Evolutionary conservation across 2,329 filamentous ascomycete genomes (phyloP).

Genomic region (Exophiala bonariae): DNA sequence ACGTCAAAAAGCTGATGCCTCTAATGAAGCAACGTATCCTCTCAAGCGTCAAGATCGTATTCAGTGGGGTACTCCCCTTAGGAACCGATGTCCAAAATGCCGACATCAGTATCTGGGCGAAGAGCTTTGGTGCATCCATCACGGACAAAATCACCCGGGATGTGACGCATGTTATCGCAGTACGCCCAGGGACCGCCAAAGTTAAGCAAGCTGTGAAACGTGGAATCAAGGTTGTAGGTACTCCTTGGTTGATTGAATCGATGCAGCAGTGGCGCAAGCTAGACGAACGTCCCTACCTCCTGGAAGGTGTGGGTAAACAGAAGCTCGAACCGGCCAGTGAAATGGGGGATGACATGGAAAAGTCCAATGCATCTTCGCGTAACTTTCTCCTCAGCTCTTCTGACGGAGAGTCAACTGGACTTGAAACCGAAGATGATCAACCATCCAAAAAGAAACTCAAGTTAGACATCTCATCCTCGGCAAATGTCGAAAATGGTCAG

Average conservation of each 20-base stretch:
- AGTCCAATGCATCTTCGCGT: conserved; percentile 38
- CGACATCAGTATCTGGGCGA: conserved; percentile 84
- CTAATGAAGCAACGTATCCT: conserved; percentile 76
- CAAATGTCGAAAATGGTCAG: conserved; percentile 47
- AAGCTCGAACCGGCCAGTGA: conserved; percentile 33
- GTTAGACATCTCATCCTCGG: conserved; percentile 36
- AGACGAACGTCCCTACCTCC: conserved; percentile 76
- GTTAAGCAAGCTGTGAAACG: conserved; percentile 82
- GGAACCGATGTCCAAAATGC: conserved; percentile 76
- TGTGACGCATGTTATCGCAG: conserved; percentile 54
- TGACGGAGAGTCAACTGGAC: conserved; percentile 35
- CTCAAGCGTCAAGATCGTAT: conserved; percentile 73
- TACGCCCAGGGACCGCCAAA: conserved; percentile 77
- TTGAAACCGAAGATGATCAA: conserved; percentile 24
- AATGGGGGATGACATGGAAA: conserved; percentile 37
- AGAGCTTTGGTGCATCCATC: conserved; percentile 73
- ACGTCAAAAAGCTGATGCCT: conserved; percentile 83
- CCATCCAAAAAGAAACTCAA: conserved; percentile 26
- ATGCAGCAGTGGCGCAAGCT: conserved; percentile 80
- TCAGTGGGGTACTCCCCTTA: conserved; percentile 86
- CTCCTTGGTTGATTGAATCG: conserved; percentile 84
- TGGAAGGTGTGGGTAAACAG: conserved; percentile 59
- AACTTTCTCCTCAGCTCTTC: conserved; percentile 34
- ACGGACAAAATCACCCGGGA: conserved; percentile 45
- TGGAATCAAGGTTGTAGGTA: conserved; percentile 85